These are phyloP conservation scores for Fusarium dimerum DNA, from an alignment of 2,329 filamentous ascomycete species.

Conservation along the genomic window DNA sequence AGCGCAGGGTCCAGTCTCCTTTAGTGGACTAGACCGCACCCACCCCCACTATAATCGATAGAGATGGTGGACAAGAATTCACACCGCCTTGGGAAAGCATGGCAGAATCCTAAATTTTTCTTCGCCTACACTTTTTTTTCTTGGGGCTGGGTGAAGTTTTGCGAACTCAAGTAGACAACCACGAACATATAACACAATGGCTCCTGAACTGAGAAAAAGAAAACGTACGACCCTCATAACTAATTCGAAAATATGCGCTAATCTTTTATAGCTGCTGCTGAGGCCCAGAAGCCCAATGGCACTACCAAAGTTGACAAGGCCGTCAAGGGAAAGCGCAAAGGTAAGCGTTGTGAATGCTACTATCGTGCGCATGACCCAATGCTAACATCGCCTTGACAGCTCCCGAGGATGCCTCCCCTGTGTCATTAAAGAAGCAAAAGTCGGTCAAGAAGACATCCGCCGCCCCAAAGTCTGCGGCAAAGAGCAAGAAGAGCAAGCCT, in stretches of 20 bases:
- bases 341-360: conserved; percentile 22
- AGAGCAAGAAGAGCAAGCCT: conserved; percentile 33
- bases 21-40: conserved; percentile 22
- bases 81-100: conserved; percentile 33
- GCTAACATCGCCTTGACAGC: conserved; percentile 36
- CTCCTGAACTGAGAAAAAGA: conserved; percentile 46
- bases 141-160: conserved; percentile 20
- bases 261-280: conserved; percentile 26
- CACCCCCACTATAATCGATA: conserved; percentile 23
- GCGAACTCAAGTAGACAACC: conserved; percentile 13
- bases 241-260: conserved; percentile 12
- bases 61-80: conserved; percentile 19
- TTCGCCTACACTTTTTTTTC: conserved; percentile 25
- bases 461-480: conserved; percentile 29
- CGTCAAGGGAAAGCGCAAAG: conserved; percentile 40
- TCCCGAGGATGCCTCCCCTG: conserved; percentile 46
- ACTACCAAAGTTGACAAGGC: conserved; percentile 37
- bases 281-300: conserved; percentile 34
- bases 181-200: conserved; percentile 40
- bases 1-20: conserved; percentile 3
- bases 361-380: not conserved
- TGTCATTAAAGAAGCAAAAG: conserved; percentile 48
- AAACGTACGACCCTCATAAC: conserved; percentile 28
- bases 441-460: conserved; percentile 34
- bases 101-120: conserved; percentile 42